Conservation (phyloP, 345 rosid species). For the Eucalyptus tenuipes region DNA sequence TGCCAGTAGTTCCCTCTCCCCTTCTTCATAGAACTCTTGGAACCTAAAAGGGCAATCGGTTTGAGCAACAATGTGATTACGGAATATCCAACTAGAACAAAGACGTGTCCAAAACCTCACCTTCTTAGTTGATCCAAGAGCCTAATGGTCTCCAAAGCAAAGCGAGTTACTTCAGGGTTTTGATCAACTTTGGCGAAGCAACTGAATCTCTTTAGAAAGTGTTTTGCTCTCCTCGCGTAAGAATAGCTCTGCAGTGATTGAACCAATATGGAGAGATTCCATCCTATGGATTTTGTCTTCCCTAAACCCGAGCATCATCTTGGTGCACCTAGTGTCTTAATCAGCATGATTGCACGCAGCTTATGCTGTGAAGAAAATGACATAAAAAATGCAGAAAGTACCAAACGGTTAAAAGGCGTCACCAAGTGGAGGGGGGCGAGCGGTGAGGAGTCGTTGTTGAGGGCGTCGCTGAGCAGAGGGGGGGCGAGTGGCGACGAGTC, state of each 20-base stretch:
- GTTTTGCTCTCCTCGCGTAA: slow-evolving; percentile 58
- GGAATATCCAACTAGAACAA: background rate
- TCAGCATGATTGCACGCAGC: too few relatives aligned
- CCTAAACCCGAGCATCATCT: slow-evolving; percentile 92
- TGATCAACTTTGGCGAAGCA: slow-evolving; percentile 86
- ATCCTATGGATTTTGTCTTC: slow-evolving; percentile 91
- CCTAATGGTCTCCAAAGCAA: slow-evolving; percentile 88
- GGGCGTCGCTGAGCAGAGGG: too few relatives aligned
- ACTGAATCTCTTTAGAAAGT: slow-evolving; percentile 59
- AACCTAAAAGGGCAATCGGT: slow-evolving; percentile 32
- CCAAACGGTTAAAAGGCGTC: too few relatives aligned
- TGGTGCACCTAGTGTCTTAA: slow-evolving; percentile 34
- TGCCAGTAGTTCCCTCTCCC: slow-evolving; percentile 69
- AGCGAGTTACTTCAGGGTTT: slow-evolving; percentile 87
- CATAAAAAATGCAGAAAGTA: too few relatives aligned
- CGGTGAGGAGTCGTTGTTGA: too few relatives aligned
- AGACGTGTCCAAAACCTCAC: slow-evolving; percentile 16
- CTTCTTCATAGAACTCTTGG: slow-evolving; percentile 95
- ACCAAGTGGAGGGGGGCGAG: too few relatives aligned
- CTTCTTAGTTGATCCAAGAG: slow-evolving; percentile 81
- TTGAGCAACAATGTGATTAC: background rate
- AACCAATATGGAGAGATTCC: slow-evolving; percentile 61
- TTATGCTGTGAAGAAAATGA: too few relatives aligned
- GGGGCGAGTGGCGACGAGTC: too few relatives aligned
- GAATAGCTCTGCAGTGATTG: slow-evolving; percentile 50